Evolutionary conservation across 2,329 filamentous ascomycete genomes (phyloP).

Genomic region (Claviceps quebecensis): DNA sequence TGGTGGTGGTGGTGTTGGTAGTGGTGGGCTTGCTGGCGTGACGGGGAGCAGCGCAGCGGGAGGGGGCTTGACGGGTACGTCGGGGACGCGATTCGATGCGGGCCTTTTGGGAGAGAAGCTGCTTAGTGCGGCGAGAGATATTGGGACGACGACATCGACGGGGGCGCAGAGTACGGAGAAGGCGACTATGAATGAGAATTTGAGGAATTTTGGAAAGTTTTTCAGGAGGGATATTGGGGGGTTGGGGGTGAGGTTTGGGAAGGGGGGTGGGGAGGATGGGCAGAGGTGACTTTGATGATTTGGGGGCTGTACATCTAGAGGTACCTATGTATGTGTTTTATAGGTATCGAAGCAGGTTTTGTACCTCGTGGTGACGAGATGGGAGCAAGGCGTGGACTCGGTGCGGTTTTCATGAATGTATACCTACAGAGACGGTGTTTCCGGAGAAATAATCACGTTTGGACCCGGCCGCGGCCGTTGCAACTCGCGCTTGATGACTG

Average conservation of each 20-base stretch:
- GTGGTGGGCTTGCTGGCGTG: constrained; percentile 17
- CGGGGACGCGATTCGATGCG: constrained; percentile 56
- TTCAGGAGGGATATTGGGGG: constrained; percentile 78
- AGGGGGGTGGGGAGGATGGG: constrained; percentile 30
- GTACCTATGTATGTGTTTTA: background rate
- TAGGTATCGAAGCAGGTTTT: too few relatives aligned
- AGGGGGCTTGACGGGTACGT: constrained; percentile 25
- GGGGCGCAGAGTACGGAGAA: constrained; percentile 35
- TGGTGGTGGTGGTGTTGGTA: too few relatives aligned
- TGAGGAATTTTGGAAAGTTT: constrained; percentile 94
- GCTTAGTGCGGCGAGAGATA: constrained; percentile 76
- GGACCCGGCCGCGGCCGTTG: too few relatives aligned
- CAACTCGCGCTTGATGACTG: too few relatives aligned
- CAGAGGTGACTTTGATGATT: constrained; percentile 8
- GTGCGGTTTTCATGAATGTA: too few relatives aligned
- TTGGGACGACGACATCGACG: constrained; percentile 47
- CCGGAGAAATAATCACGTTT: too few relatives aligned
- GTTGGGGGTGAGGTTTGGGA: constrained; percentile 60
- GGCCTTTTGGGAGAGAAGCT: constrained; percentile 73
- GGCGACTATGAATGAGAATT: constrained; percentile 75
- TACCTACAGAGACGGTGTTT: too few relatives aligned
- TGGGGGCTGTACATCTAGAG: background rate
- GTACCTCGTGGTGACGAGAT: too few relatives aligned
- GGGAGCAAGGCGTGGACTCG: too few relatives aligned
- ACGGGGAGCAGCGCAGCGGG: constrained; percentile 27